phyloP scores from a whole-genome alignment of 148 eudicot species.

The Oxyria digyna region DNA sequence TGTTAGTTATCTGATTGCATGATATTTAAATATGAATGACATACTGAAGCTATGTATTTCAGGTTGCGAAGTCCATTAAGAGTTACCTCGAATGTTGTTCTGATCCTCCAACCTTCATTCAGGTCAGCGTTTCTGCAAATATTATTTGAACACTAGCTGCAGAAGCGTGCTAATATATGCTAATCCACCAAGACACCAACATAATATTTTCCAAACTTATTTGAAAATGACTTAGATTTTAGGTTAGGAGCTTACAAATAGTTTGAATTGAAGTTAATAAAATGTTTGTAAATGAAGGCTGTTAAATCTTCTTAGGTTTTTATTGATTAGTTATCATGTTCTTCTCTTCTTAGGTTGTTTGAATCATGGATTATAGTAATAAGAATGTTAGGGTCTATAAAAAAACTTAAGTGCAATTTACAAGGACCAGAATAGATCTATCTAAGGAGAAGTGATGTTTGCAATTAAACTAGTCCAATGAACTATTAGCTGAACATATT shows the following conservation, averaged over 20 bases:
- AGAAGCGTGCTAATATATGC: neutral
- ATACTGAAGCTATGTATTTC: neutral
- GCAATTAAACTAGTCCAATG: neutral
- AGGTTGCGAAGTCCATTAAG: constrained; percentile 42
- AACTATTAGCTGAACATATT: neutral
- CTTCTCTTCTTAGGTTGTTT: neutral
- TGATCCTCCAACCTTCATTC: constrained; percentile 57
- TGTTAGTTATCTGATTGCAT: neutral
- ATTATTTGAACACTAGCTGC: neutral
- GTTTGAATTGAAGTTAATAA: neutral
- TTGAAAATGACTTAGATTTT: too few species aligned
- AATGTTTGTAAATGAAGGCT: neutral
- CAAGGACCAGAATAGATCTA: neutral
- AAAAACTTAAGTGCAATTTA: too few species aligned
- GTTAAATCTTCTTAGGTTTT: neutral
- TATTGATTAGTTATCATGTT: neutral
- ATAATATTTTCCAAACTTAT: too few species aligned
- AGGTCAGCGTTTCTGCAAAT: constrained; percentile 22
- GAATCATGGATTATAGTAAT: neutral
- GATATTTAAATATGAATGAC: neutral
- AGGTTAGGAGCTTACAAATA: too few species aligned
- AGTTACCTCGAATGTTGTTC: constrained; percentile 29
- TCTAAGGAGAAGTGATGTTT: neutral
- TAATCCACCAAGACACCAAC: neutral
- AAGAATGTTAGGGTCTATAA: neutral